These are phyloP conservation scores for Dryadomyces quercivorus DNA, from an alignment of 2,329 filamentous ascomycete genomes.

Conservation along the genomic window DNA sequence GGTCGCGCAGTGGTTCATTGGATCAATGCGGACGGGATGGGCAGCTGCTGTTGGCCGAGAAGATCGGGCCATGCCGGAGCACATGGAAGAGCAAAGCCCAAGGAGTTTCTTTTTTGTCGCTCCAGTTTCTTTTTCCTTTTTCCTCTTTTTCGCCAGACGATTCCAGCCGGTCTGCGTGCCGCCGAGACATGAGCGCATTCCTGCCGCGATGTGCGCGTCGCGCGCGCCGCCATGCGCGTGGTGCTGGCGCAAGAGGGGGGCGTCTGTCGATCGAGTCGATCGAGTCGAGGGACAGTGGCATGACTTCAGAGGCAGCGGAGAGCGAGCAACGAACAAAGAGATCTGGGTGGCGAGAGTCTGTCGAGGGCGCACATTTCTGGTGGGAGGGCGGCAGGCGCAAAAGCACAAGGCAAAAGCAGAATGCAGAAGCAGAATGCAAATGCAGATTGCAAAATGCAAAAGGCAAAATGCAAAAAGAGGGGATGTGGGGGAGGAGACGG, in stretches of 20 bases:
- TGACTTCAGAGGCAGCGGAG: neutral
- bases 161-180: neutral
- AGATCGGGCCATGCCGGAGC: too few species aligned
- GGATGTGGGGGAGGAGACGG: neutral
- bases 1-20: neutral
- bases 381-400: neutral
- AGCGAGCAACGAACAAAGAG: neutral
- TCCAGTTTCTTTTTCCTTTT: too few species aligned
- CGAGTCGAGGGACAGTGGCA: neutral
- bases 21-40: neutral
- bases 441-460: too few species aligned
- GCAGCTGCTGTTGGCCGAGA: too few species aligned
- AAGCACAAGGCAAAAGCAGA: neutral
- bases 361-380: neutral
- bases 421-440: neutral
- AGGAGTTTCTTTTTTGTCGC: too few species aligned
- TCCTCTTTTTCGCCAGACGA: too few species aligned
- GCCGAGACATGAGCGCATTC: neutral
- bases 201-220: neutral
- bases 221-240: neutral
- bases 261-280: neutral
- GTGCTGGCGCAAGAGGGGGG: too few species aligned
- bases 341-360: neutral
- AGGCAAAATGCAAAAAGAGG: neutral
- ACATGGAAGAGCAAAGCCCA: too few species aligned